Evolutionary conservation across 306 rosid species (phyloP).

Genomic region (Mucuna pruriens): DNA sequence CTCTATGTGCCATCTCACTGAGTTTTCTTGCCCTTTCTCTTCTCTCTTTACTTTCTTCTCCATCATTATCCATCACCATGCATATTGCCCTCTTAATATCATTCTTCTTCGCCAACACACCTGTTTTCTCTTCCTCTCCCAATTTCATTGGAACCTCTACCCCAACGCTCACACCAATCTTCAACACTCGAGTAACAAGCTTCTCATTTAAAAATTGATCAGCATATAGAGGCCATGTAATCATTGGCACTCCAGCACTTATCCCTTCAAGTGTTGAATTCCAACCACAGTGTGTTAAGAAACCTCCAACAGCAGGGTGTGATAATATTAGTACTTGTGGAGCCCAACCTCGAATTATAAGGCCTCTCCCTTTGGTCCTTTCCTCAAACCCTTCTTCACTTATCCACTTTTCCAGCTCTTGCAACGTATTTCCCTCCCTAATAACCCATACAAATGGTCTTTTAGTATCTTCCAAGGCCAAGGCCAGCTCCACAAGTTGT

Average conservation of each 20-base stretch:
- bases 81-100: slow-evolving; percentile 51
- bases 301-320: slow-evolving; percentile 63
- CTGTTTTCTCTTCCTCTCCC: slow-evolving; percentile 53
- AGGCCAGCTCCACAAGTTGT: too few relatives aligned
- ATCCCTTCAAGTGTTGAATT: slow-evolving; percentile 68
- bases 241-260: slow-evolving; percentile 60
- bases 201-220: slow-evolving; percentile 66
- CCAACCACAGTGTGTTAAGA: slow-evolving; percentile 81
- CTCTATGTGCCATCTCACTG: slow-evolving; percentile 46
- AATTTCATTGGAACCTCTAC: slow-evolving; percentile 28
- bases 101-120: slow-evolving; percentile 46
- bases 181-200: slow-evolving; percentile 47
- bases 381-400: slow-evolving; percentile 48
- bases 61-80: slow-evolving; percentile 44
- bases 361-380: slow-evolving; percentile 54
- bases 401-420: slow-evolving; percentile 58
- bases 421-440: slow-evolving; percentile 38
- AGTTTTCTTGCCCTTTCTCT: slow-evolving; percentile 44
- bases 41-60: slow-evolving; percentile 46
- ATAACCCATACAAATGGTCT: slow-evolving; percentile 29
- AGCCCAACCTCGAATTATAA: slow-evolving; percentile 75
- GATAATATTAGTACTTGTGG: slow-evolving; percentile 67
- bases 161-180: slow-evolving; percentile 50
- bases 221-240: slow-evolving; percentile 65
- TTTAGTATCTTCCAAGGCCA: too few relatives aligned